Evolutionary conservation across 805 yeast species (phyloP).

Genomic region (Wickerhamomyces alni): DNA sequence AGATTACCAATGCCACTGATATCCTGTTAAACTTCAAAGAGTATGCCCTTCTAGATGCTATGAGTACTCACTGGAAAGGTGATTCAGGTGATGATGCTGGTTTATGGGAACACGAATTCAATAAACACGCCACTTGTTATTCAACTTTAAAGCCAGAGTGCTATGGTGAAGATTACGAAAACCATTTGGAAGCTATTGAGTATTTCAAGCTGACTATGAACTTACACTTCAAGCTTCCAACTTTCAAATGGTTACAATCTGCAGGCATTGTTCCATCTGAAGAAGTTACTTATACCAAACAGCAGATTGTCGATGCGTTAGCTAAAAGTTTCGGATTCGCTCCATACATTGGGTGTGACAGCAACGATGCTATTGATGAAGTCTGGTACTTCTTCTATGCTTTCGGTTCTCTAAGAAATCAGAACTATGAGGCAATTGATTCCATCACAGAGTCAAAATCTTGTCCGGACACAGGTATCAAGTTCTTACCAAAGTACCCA

Average conservation of each 20-base stretch:
- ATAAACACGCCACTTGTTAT: constrained; percentile 18
- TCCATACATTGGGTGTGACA: constrained; percentile 15
- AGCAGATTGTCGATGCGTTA: constrained; percentile 6
- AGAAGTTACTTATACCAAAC: constrained; percentile 6
- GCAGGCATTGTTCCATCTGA: constrained; percentile 13
- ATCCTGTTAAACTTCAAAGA: constrained; percentile 45
- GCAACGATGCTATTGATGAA: constrained; percentile 8
- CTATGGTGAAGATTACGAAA: constrained; percentile 7
- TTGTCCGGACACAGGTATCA: constrained; percentile 5
- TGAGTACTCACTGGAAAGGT: constrained; percentile 64
- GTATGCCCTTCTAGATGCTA: constrained; percentile 43
- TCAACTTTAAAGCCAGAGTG: constrained; percentile 13
- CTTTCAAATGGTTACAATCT: constrained; percentile 12
- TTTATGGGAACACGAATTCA: constrained; percentile 17
- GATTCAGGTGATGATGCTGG: constrained; percentile 53
- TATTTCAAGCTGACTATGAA: constrained; percentile 10
- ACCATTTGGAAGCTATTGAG: constrained; percentile 9
- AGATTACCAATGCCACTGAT: constrained; percentile 41
- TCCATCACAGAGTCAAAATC: background rate
- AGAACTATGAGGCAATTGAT: constrained; percentile 1
- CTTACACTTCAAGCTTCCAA: constrained; percentile 7
- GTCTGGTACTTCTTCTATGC: constrained; percentile 14
- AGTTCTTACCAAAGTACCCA: constrained; percentile 2
- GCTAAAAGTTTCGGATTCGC: constrained; percentile 7
- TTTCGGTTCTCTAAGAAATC: constrained; percentile 1